Evolutionary conservation across 1,139 yeast species (phyloP), one percentile per base, ranked within the genome.

Genomic region (Candida tropicalis): DNA sequence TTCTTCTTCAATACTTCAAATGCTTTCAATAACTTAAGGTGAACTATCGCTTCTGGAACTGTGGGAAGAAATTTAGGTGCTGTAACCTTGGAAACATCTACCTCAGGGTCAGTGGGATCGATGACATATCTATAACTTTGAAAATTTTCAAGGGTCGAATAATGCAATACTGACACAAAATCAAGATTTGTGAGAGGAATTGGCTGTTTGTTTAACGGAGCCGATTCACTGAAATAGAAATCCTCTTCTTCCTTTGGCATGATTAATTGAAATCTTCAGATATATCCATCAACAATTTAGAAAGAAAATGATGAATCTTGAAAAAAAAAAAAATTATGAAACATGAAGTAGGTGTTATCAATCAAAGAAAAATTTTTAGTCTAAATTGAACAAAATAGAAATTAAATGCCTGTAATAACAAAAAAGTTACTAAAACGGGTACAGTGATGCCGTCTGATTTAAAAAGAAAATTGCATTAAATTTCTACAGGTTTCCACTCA

Each of bases 21-120:
- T 2, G 66, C 60, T 31, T 54, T 57, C 20, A 69, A 47, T 22
- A 69, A 54, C 52, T 62, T 66, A 41, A 69, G 54, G 50, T 68
- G 73, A 6, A 63, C 59, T 4, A 62, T 48, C 41, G 41, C 35
- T 31, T 32, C 41, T 11, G 41, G 31, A 5, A 32, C 15, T 7
- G 28, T 31, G 3, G 41, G 41, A 15, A 25, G 22, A 25, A 10
- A 38, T 17, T 23, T 5, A 1, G 39, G 28, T 13, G 34, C 10
- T 2, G 39, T 5, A 4, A 22, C 22, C 3, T 28, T 22, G 2
- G 34, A 3, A 9, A 15, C 10, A 28, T 28, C 27, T 3, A 37
- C 7, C 5, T 28, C 34, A 17, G 34, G 23, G 6, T 37, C 34
- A 5, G 20, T 10, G 12, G 35, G 39, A 13, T 20, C 18, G 9